Evolutionary conservation across 495 filamentous ascomycete species (phyloP), one percentile per base, ranked within the genome.

Genomic region (Podospora appendiculata): DNA sequence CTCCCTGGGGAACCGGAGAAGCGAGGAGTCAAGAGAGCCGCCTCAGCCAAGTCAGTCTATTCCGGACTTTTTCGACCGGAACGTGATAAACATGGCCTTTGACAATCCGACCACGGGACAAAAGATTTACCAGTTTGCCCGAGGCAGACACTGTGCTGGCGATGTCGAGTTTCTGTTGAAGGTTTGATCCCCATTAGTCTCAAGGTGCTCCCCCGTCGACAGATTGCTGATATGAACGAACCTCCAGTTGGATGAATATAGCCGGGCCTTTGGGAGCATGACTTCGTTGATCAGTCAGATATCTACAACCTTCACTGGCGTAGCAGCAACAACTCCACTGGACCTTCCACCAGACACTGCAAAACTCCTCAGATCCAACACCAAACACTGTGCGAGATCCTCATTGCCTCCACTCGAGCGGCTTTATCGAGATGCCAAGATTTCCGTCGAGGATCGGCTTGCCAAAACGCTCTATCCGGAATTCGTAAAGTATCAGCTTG

Each of bases 121-220:
- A 36, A 64, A 68, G 45, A 55, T 80, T 3, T 63, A 67, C 17
- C 65, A 62, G 36, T 79, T 76, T 58, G 71, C 70, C 33, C 64
- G 73, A 50, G 64, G 61, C 19, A 65, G 66, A 16, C 60, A 69
- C 38, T 70, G 62, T 47, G 72, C 63, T 8, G 68, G 71, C 36
- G 72, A 78, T 52, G 59, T 79, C 56, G 72, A 78, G 46, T 78
- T 79, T 50, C 52, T 79, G 17, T 55, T 66, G 9, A 72, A 76
- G 64, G 77, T 79, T 10, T 48, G 58, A 48, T 8, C 32, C 46
- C 4, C 39, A 40, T 40, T 34, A 9, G 1, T 41, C 32, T 25
- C 33, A 2, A 3, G 17, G 5, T 11, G 5, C n/a, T 4, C 17
- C 1, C 1, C 10, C 6, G 8, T 25, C 13, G 4, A 34, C 1